Evolutionary conservation across 2,329 filamentous ascomycete genomes (phyloP).

Genomic region (Aspergillus pseudotamarii): DNA sequence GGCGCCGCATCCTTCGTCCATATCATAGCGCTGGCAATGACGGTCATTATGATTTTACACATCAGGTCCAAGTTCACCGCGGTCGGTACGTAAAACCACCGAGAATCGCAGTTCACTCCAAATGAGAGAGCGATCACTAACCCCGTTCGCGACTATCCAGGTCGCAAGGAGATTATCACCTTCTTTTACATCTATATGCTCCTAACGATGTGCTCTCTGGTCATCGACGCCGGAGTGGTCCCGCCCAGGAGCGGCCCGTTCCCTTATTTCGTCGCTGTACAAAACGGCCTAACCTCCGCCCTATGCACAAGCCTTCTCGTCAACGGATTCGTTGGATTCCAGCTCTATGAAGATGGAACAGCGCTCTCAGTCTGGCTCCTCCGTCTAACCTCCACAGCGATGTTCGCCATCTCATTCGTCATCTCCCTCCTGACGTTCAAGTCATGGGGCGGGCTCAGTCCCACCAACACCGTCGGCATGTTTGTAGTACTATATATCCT

Average conservation of each 20-base stretch:
- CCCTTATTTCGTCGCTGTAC: constrained; percentile 87
- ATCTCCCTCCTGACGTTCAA: constrained; percentile 93
- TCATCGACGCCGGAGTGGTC: constrained; percentile 90
- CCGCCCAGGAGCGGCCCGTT: constrained; percentile 79
- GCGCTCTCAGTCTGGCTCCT: constrained; percentile 91
- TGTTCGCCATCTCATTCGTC: constrained; percentile 84
- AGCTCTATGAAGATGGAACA: constrained; percentile 96
- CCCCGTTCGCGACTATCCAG: constrained; percentile 37
- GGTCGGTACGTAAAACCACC: constrained; percentile 68
- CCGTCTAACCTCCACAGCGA: constrained; percentile 72
- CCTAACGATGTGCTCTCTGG: constrained; percentile 82
- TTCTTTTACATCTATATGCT: constrained; percentile 98
- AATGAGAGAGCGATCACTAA: constrained; percentile 11
- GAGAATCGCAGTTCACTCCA: not conserved
- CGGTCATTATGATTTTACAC: constrained; percentile 95
- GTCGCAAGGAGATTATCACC: constrained; percentile 72
- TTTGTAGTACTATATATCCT: constrained; percentile 92
- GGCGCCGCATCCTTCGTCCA: constrained; percentile 89
- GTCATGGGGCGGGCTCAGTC: constrained; percentile 80
- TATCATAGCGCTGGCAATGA: constrained; percentile 88
- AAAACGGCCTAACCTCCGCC: constrained; percentile 82
- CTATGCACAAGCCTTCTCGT: constrained; percentile 87
- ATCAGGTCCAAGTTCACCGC: constrained; percentile 97
- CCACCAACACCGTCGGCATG: constrained; percentile 82
- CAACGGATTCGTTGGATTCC: constrained; percentile 98